A percentile compares a stretch with the other conserved stretches of the same genome.
phyloP scores from a whole-genome alignment of 1,284 basidiomycete genomes.

The Sanghuangporus baumii region DNA sequence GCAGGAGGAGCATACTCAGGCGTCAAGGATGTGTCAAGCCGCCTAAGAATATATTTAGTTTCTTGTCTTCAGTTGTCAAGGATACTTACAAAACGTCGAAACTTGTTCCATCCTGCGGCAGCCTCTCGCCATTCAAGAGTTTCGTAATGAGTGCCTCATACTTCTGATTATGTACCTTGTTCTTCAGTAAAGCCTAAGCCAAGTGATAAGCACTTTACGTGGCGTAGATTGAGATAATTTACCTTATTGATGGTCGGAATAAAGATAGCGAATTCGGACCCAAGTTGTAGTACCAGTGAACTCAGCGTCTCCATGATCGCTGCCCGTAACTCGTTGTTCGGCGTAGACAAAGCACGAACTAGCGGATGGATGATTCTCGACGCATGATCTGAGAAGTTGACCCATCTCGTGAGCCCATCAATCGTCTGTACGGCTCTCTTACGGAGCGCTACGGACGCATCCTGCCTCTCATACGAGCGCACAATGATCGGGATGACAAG shows the following conservation, averaged over 20 bases:
- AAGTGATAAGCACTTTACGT: constrained; percentile 1
- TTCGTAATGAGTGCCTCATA: constrained; percentile 90
- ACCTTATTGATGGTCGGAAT: constrained; percentile 97
- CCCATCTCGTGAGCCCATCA: constrained; percentile 85
- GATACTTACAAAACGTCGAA: constrained; percentile 51
- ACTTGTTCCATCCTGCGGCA: constrained; percentile 71
- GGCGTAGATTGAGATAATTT: constrained; percentile 20
- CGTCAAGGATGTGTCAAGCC: constrained; percentile 53
- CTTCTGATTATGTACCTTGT: constrained; percentile 77
- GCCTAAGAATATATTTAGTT: constrained; percentile 27
- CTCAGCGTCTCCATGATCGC: constrained; percentile 94
- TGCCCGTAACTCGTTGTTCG: constrained; percentile 73
- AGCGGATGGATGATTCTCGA: constrained; percentile 96
- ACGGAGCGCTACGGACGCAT: constrained; percentile 71
- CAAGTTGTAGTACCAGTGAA: constrained; percentile 88
- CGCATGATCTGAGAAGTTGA: constrained; percentile 99
- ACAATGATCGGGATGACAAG: constrained; percentile 95
- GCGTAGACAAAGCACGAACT: constrained; percentile 80
- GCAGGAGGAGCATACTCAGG: constrained; percentile 73
- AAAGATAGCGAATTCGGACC: constrained; percentile 96
- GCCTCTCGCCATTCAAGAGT: constrained; percentile 86
- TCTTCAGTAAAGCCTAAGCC: constrained; percentile 65
- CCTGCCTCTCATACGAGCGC: constrained; percentile 83
- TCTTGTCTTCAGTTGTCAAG: constrained; percentile 5
- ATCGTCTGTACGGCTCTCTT: constrained; percentile 91